Evolutionary conservation across 805 yeast genomes (phyloP), one percentile per base, ranked within the genome.

Genomic region (Metschnikowia noctiluminum): DNA sequence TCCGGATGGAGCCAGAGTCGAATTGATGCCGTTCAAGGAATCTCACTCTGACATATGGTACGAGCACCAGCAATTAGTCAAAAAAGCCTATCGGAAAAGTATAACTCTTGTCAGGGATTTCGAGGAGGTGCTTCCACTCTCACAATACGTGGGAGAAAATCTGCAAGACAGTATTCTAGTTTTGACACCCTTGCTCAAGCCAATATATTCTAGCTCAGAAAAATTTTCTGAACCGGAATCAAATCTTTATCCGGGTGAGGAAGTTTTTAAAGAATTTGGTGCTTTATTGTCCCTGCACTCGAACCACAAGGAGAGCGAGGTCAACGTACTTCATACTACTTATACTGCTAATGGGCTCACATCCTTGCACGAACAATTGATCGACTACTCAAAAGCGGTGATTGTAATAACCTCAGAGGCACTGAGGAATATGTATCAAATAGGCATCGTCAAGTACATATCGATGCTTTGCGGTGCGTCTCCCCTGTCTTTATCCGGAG

Each of bases 261-360:
- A 77, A 45, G 77, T 79, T 6, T 77, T 80, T 52, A 73, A 71
- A 52, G 73, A 75, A 35, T 78, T 81, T 56, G 85, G 85, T 8
- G 68, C 70, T 16, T 56, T 68, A 41, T 54, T 81, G 16, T 52
- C 59, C 5, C 68, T 79, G 7, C 62, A 69, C 36, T 74, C 71
- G 43, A 60, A 64, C 2, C 53, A 53, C 6, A 60, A 58, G 36
- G 45, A 53, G 5, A 49, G 52, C 21, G 55, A 56, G 16, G 79
- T 75, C 54, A 76, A 77, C 49, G 80, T 82, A 1, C 57, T 74
- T 9, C 86, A 81, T 58, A 77, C 84, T 1, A 75, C 82, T 2
- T 81, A 81, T 55, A 79, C 85, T 0, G 84, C 76, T 6, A 75
- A 77, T 51, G 82, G 82, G 2, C 65, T 81, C 28, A 77, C 83